Percentiles rank a stretch among this genome's conserved stretches.
phyloP scores from a whole-genome alignment of 208 protist species.

The Leishmania martiniquensis region DNA sequence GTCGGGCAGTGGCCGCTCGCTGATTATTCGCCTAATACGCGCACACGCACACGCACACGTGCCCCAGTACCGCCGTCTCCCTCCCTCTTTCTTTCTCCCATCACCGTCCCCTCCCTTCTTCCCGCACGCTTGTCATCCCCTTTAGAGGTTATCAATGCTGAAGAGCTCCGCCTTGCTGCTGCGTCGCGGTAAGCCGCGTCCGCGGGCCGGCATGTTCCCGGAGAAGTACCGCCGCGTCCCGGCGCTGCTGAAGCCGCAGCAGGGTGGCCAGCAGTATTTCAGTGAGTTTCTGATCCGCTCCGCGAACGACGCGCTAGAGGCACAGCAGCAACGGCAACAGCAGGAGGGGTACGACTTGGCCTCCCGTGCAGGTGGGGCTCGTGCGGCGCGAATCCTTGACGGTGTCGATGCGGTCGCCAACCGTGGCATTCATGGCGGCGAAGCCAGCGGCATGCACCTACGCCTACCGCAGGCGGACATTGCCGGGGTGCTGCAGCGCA shows the following conservation, averaged over 20 bases:
- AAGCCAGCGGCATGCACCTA: conserved; percentile 14
- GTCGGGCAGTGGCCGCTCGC: not conserved
- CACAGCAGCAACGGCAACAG: conserved; percentile 20
- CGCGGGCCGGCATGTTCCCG: conserved; percentile 80
- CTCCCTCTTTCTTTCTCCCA: not conserved
- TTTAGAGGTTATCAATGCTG: conserved; percentile 17
- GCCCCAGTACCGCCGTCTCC: not conserved
- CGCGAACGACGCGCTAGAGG: conserved; percentile 57
- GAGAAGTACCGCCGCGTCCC: conserved; percentile 89
- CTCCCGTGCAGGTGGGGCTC: not conserved
- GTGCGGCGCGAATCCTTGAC: not conserved
- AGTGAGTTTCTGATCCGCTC: conserved; percentile 73
- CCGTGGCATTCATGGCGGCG: not conserved
- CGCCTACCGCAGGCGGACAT: conserved; percentile 77
- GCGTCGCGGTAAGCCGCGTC: conserved; percentile 85
- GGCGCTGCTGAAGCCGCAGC: conserved; percentile 75
- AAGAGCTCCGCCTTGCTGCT: conserved; percentile 39
- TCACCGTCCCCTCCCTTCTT: not conserved
- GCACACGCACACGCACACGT: not conserved
- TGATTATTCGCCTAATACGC: not conserved
- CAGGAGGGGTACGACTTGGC: conserved; percentile 4
- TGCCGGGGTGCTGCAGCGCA: conserved; percentile 40
- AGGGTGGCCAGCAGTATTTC: conserved; percentile 90
- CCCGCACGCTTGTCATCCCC: not conserved
- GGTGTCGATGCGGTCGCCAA: not conserved